phyloP scores from a whole-genome alignment of 495 filamentous ascomycete genomes.

The Penicillium goetzii region DNA sequence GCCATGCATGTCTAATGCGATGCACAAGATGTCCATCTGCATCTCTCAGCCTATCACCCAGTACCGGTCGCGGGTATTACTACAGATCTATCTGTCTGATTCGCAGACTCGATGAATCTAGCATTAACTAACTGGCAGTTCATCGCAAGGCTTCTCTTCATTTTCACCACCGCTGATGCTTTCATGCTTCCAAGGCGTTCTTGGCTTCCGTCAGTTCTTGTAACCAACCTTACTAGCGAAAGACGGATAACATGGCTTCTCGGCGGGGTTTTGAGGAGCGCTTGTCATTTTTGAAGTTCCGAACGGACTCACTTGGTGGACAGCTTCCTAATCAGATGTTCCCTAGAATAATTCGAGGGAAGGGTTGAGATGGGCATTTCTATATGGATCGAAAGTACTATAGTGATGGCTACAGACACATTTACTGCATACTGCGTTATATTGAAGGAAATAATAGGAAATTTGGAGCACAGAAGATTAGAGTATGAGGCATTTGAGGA shows the following conservation, averaged over 20 bases:
- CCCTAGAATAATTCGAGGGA: background rate
- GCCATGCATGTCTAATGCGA: conserved; percentile 43
- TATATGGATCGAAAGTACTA: too few species aligned
- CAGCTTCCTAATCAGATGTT: background rate
- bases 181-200: background rate
- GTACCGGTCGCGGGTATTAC: conserved; percentile 18
- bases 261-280: background rate
- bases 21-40: conserved; percentile 18
- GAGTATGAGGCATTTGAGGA: background rate
- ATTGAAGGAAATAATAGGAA: too few species aligned
- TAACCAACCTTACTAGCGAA: background rate
- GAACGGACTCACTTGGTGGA: background rate
- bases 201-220: background rate
- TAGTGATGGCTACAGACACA: too few species aligned
- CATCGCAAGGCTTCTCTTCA: background rate
- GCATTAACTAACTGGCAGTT: background rate
- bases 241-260: background rate
- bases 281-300: background rate
- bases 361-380: background rate
- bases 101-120: background rate
- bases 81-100: conserved; percentile 15
- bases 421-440: too few species aligned
- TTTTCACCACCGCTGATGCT: background rate
- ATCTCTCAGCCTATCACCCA: conserved; percentile 23
- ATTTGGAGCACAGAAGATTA: background rate